These are phyloP conservation scores for Ustilago tritici DNA, from an alignment of 1,284 basidiomycete genomes.

Conservation along the genomic window DNA sequence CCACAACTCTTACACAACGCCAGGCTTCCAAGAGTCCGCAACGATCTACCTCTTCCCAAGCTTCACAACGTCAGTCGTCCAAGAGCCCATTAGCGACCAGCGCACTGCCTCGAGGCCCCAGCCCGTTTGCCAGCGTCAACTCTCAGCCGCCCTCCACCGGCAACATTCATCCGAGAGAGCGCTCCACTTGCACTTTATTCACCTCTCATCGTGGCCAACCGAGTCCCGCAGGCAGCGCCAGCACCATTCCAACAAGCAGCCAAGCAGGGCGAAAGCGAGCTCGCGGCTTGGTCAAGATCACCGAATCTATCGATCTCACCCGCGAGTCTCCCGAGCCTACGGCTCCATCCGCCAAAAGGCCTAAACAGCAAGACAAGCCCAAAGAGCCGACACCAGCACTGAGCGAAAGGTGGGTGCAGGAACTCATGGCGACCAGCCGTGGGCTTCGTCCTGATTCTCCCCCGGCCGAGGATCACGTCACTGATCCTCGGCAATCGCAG, in stretches of 20 bases:
- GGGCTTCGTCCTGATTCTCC: slow-evolving; percentile 7
- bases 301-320: slow-evolving; percentile 2
- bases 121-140: not conserved
- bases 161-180: no score
- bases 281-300: not conserved
- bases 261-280: not conserved
- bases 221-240: not conserved
- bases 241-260: not conserved
- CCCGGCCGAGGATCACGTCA: not conserved
- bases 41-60: not conserved
- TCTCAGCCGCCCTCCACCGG: not conserved
- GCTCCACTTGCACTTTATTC: no score
- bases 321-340: not conserved
- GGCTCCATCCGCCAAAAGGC: not conserved
- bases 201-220: not conserved
- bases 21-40: not conserved
- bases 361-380: not conserved
- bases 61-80: not conserved
- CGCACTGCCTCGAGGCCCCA: not conserved
- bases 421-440: not conserved
- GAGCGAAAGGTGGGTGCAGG: slow-evolving; percentile 8
- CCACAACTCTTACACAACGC: not conserved
- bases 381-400: not conserved
- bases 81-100: not conserved
- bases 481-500: not conserved